Conservation (phyloP, 73 alveolate species). For the Blepharisma stoltei region DNA sequence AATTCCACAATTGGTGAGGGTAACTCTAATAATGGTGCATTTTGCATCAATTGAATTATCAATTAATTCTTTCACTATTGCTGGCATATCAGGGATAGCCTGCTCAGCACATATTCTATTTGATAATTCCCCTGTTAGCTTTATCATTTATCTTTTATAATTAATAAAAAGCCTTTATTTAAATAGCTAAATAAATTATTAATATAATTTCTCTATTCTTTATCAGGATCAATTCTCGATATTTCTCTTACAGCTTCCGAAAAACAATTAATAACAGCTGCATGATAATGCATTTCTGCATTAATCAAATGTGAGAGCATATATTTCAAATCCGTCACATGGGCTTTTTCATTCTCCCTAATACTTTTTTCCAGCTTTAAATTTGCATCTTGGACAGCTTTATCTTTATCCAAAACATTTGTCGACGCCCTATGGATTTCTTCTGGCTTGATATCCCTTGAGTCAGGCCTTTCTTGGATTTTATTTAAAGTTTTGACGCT, state of each 20-base stretch:
- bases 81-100: neutral
- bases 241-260: conserved; percentile 7
- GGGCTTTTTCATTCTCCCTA: neutral
- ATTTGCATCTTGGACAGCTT: neutral
- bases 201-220: too few relatives aligned
- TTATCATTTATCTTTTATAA: neutral
- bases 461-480: neutral
- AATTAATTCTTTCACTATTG: conserved; percentile 59
- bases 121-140: neutral
- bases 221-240: neutral
- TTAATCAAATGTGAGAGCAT: neutral
- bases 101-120: conserved; percentile 6
- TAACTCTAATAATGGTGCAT: conserved; percentile 50
- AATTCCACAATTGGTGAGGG: conserved; percentile 55
- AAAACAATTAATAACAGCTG: neutral
- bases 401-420: neutral
- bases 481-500: neutral
- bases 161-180: too few relatives aligned
- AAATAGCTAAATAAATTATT: too few relatives aligned
- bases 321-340: neutral
- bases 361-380: neutral
- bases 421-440: neutral
- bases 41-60: conserved; percentile 79
- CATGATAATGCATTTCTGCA: neutral
- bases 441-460: neutral